Percentiles rank a stretch among this genome's conserved stretches.
Evolutionary conservation across 495 filamentous ascomycete genomes (phyloP).

Genomic region (Penicillium flavigenum): DNA sequence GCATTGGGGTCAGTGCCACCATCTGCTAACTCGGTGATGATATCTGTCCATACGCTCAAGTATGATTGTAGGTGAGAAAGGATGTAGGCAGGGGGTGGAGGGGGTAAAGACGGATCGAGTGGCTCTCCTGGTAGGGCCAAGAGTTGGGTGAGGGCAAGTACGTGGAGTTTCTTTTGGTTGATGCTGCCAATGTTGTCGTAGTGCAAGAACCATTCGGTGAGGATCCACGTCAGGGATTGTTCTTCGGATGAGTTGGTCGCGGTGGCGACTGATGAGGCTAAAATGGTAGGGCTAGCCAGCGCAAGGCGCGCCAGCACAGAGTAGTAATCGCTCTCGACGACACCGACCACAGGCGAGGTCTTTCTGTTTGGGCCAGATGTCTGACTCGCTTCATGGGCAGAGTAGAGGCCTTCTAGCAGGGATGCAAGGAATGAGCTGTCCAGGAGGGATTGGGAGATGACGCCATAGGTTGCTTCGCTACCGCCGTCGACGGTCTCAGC

Average conservation of each 20-base stretch:
- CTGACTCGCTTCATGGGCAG: conserved; percentile 68
- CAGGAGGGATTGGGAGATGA: conserved; percentile 67
- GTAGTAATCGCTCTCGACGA: conserved; percentile 80
- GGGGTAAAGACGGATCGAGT: conserved; percentile 31
- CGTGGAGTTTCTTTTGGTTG: conserved; percentile 75
- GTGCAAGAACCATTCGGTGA: conserved; percentile 83
- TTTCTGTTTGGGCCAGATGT: conserved; percentile 73
- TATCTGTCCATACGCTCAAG: conserved; percentile 67
- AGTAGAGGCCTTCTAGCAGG: conserved; percentile 68
- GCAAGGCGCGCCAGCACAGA: conserved; percentile 77
- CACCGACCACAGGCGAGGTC: conserved; percentile 58
- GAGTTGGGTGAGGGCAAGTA: conserved; percentile 77
- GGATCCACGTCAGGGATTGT: conserved; percentile 65
- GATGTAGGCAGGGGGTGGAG: conserved; percentile 49
- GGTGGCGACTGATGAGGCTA: conserved; percentile 54
- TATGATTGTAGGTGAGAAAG: conserved; percentile 61
- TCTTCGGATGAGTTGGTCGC: conserved; percentile 44
- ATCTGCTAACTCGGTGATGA: conserved; percentile 61
- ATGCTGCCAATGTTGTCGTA: conserved; percentile 78
- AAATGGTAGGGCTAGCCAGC: conserved; percentile 63
- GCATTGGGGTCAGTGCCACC: conserved; percentile 42
- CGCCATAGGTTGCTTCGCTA: conserved; percentile 56
- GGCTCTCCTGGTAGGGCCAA: conserved; percentile 61
- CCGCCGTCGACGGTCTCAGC: conserved; percentile 72
- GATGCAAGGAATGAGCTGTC: conserved; percentile 63